Evolutionary conservation across 192 early-diverging fungal species (phyloP), one percentile per base, ranked within the genome.

Genomic region (Coemansia sp.): DNA sequence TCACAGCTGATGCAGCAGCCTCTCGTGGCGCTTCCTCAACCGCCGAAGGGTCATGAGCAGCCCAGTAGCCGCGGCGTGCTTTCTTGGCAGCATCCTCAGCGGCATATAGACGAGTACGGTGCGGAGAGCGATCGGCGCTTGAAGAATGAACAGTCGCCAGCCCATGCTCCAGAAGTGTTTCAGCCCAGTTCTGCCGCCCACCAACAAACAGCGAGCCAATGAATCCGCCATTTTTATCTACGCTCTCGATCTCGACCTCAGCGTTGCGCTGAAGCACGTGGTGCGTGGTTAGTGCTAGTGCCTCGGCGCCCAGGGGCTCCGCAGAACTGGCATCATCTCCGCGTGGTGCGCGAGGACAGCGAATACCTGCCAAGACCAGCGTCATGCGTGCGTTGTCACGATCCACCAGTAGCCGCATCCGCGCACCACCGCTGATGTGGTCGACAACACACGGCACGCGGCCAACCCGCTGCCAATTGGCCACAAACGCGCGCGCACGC

Each of bases 171-270:
- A 97, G 73, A 38, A 99, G 81, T 16, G 75, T 57, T n/a, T 87
- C 82, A 1, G 92, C 89, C 38, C 94, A 69, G 67, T 93, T 96
- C 27, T 86, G 76, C 31, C 65, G 78, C 34, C 86, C 84, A 60
- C 78, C 71, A 9, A 88, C 64, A 76, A 88, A 94, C 66, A 99
- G 67, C n/a, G 87, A 78, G 14, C 95, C 95, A 61, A 97, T 91
- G 59, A 97, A 99, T 2, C 88, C 90, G 30, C 97, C 95, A 31
- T 86, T 86, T 82, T 95, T 95, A 73, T 99, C 97, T 18, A 89
- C 73, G 14, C 85, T 84, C 67, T 97, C 97, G 27, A 97, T 80
- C 56, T 90, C 88, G 49, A 95, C 82, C 66, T 99, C 93, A 9
- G 94, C 92, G 69, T 99, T 94, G 56, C 94, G 91, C 82, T 99